Evolutionary conservation across 2,329 filamentous ascomycete genomes (phyloP).

Genomic region (Phaeosphaeriaceae sp.): DNA sequence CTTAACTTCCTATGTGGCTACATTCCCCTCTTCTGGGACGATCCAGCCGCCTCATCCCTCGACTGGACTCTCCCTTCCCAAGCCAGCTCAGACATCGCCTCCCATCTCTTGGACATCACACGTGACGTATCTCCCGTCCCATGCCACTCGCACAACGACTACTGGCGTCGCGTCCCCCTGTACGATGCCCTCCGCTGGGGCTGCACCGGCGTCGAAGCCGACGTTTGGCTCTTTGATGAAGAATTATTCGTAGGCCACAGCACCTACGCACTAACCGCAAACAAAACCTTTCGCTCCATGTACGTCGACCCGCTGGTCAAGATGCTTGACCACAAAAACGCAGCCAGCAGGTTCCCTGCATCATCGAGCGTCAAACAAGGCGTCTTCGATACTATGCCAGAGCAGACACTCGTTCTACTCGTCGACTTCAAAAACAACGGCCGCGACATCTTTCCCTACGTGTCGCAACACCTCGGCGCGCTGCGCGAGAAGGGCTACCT

Average conservation of each 20-base stretch:
- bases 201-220: constrained; percentile 64
- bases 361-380: constrained; percentile 48
- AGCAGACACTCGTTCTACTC: constrained; percentile 59
- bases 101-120: constrained; percentile 57
- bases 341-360: constrained; percentile 42
- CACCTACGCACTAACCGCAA: constrained; percentile 53
- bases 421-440: constrained; percentile 59
- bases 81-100: constrained; percentile 38
- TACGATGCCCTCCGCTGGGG: constrained; percentile 63
- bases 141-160: constrained; percentile 67
- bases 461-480: constrained; percentile 52
- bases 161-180: constrained; percentile 63
- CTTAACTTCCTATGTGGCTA: constrained; percentile 48
- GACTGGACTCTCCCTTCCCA: constrained; percentile 53
- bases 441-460: constrained; percentile 43
- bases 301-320: constrained; percentile 61
- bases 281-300: constrained; percentile 58
- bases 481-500: constrained; percentile 59
- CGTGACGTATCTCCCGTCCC: constrained; percentile 57
- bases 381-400: constrained; percentile 59
- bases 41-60: constrained; percentile 40
- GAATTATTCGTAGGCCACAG: constrained; percentile 65
- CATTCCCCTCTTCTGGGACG: constrained; percentile 47
- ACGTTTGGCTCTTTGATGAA: constrained; percentile 62
- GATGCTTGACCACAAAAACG: constrained; percentile 59